Evolutionary conservation across 768 basidiomycete genomes (phyloP).

Genomic region (Boletus edulis): DNA sequence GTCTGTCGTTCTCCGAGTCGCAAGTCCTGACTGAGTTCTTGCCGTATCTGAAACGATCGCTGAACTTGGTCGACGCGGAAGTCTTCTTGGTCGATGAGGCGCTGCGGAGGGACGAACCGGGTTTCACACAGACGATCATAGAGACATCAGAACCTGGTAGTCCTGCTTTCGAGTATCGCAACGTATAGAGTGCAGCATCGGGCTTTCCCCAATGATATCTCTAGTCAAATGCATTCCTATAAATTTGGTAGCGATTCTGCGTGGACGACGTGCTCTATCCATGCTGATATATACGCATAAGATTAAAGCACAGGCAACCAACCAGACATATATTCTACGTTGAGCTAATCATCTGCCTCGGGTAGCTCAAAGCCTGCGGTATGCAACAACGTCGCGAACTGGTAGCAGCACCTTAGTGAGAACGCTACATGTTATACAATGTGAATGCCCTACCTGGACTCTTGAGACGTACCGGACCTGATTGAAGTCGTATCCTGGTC

Average conservation of each 20-base stretch:
- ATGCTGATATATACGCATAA: slow-evolving; percentile 7
- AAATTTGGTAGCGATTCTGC: background rate
- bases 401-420: background rate
- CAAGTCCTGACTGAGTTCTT: slow-evolving; percentile 66
- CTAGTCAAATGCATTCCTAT: background rate
- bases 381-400: slow-evolving; percentile 73
- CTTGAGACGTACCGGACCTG: slow-evolving; percentile 84
- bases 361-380: slow-evolving; percentile 56
- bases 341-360: background rate
- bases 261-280: background rate
- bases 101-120: slow-evolving; percentile 47
- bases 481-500: slow-evolving; percentile 78
- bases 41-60: slow-evolving; percentile 77
- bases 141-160: slow-evolving; percentile 86
- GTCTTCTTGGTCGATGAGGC: slow-evolving; percentile 71
- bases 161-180: slow-evolving; percentile 87
- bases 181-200: slow-evolving; percentile 41
- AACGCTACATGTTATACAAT: background rate
- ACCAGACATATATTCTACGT: background rate
- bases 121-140: slow-evolving; percentile 67
- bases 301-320: background rate
- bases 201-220: too few species aligned
- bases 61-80: slow-evolving; percentile 70
- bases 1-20: slow-evolving; percentile 79
- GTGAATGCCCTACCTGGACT: slow-evolving; percentile 59